phyloP scores from a whole-genome alignment of 345 rosid species.

The Syzygium oleosum region DNA sequence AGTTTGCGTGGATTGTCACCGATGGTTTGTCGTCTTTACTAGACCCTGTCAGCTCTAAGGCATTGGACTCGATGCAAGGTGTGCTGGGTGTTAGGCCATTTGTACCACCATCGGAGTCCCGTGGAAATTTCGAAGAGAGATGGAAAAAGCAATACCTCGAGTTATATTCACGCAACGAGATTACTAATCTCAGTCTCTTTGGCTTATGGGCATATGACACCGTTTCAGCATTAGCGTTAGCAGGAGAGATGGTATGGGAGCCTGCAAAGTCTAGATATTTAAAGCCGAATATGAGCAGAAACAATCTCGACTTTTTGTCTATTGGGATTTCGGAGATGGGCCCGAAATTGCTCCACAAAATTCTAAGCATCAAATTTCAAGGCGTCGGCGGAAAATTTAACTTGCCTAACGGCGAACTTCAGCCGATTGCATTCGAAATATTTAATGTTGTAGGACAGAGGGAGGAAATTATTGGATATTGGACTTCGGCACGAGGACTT shows the following conservation, averaged over 20 bases:
- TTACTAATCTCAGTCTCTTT: background rate
- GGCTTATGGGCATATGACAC: slow-evolving; percentile 11
- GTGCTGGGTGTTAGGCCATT: slow-evolving; percentile 2
- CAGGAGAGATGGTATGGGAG: background rate
- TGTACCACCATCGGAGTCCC: background rate
- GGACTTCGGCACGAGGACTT: slow-evolving; percentile 3
- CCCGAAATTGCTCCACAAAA: background rate
- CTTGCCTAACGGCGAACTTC: background rate
- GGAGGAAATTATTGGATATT: slow-evolving; percentile 2
- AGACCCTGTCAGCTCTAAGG: background rate
- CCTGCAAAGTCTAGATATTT: background rate
- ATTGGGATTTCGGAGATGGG: slow-evolving; percentile 9
- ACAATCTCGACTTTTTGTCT: background rate
- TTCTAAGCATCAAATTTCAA: background rate
- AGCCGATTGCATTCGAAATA: background rate
- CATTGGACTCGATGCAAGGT: background rate
- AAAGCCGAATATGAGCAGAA: background rate
- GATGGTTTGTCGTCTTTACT: slow-evolving; percentile 1
- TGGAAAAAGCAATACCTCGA: background rate
- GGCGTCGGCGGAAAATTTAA: slow-evolving; percentile 3
- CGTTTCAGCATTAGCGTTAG: slow-evolving; percentile 1
- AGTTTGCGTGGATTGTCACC: slow-evolving; percentile 29
- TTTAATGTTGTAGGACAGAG: background rate
- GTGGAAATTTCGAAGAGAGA: background rate
- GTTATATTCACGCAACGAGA: too few relatives aligned